Base-by-base conservation (phyloP, 768 basidiomycete species). In the Exidia glandulosa region DNA sequence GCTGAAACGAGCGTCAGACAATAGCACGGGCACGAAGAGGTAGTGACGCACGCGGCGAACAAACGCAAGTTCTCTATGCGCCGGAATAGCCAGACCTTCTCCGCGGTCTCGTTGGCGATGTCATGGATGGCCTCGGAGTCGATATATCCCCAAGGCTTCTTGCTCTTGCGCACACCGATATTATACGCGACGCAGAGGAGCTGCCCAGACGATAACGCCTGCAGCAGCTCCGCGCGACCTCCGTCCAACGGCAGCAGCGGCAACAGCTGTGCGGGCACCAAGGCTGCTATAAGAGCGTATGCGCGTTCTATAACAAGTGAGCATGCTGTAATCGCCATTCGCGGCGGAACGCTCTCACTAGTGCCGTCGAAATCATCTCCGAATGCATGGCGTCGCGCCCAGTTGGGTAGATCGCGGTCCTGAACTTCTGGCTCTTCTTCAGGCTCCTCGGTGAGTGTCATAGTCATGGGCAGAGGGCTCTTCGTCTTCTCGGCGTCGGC, bases 141-240 rank as follows among this genome's bases (percentile, higher is more conserved):
- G 60, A 94, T 86, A 71, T 86, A 94, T 0, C 92, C 93, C 90
- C 91, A 95, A 0, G 90, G 89, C 63, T 87, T 83, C 54, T 82
- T 82, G 7, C 90, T 92, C 61, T 83, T 81, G 29, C 93, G 82
- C 0, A 94, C 87, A 31, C 83, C 86, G 12, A 80, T 71, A 70
- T 94, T 95, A 73, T 92, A 93, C 0, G 88, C 85, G 2, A 77
- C 69, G 65, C 92, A 94, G 13, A 94, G 79, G 9, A 90, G 71
- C 66, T 91, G 87, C 0, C 93, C 92, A 3, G 86, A 90, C 1
- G 87, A 79, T 6, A 90, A 74, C 3, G 76, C 77, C 2, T 73
- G 69, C 2, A 89, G 75, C 64, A 90, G 79, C 0, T 69, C 67
- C 10, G 59, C 56, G 29, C 60, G 74, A 57, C 68, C 77, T 61